Conservation (phyloP, 495 filamentous ascomycete genomes). For the Aspergillus mulundensis region DNA sequence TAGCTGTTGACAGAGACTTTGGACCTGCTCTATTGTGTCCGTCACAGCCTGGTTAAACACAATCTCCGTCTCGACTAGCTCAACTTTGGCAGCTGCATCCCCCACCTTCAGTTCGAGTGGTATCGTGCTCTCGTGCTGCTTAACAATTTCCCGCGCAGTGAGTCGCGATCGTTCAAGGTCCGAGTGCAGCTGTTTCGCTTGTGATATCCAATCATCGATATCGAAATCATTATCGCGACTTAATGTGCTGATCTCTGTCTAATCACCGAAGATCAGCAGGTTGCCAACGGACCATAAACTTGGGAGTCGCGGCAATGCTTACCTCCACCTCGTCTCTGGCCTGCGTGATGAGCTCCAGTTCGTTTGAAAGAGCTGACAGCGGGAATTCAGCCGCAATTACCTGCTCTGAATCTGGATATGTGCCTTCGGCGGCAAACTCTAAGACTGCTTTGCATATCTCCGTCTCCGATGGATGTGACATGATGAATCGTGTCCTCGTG, state of each 20-base stretch:
- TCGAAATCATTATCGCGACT: conserved; percentile 72
- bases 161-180: conserved; percentile 72
- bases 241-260: conserved; percentile 67
- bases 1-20: conserved; percentile 35
- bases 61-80: conserved; percentile 69
- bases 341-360: conserved; percentile 59
- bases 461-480: conserved; percentile 29
- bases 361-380: conserved; percentile 52
- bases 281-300: not conserved
- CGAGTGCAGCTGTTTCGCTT: conserved; percentile 75
- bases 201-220: conserved; percentile 76
- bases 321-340: conserved; percentile 71
- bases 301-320: conserved; percentile 10
- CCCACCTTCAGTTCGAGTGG: conserved; percentile 54
- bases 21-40: conserved; percentile 57
- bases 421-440: conserved; percentile 63
- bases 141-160: conserved; percentile 70
- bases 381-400: conserved; percentile 61
- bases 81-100: conserved; percentile 65
- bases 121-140: conserved; percentile 61
- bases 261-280: conserved; percentile 8
- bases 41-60: conserved; percentile 69
- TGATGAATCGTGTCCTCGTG: conserved; percentile 17
- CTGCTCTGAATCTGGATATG: conserved; percentile 69
- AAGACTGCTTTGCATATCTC: conserved; percentile 65